phyloP scores from a whole-genome alignment of 257 asterid species.

The Gentiana dahurica region DNA sequence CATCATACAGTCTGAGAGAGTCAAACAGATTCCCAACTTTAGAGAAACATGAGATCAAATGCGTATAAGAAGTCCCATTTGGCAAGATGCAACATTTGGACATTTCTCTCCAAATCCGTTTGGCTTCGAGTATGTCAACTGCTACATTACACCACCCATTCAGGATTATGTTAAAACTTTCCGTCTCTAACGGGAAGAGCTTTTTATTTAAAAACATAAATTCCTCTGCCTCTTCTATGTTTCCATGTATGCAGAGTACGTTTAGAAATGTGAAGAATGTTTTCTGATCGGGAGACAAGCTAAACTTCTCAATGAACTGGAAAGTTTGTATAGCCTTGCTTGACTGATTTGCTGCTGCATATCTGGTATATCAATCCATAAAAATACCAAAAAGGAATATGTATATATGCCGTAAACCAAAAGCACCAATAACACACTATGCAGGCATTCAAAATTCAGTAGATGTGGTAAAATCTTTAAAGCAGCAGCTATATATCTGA shows the following conservation, averaged over 20 bases:
- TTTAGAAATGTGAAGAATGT: constrained; percentile 48
- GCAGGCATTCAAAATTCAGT: neutral
- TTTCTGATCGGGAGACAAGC: constrained; percentile 57
- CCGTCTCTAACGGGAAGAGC: constrained; percentile 71
- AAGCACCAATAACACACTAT: neutral
- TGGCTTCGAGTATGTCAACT: constrained; percentile 63
- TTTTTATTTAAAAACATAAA: constrained; percentile 66
- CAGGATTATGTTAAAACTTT: constrained; percentile 74
- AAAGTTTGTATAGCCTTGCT: constrained; percentile 70
- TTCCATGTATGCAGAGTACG: constrained; percentile 70
- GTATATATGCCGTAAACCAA: neutral
- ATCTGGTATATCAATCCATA: constrained; percentile 29
- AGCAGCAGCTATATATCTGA: no score
- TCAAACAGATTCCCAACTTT: constrained; percentile 61
- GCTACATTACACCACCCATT: constrained; percentile 75
- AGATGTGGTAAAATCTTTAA: neutral
- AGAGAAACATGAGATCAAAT: constrained; percentile 77
- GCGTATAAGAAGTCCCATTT: constrained; percentile 49
- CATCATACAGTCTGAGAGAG: constrained; percentile 72
- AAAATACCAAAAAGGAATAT: neutral
- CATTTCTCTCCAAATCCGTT: constrained; percentile 94
- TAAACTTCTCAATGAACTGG: constrained; percentile 67
- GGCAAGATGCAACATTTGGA: constrained; percentile 75
- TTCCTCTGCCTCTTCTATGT: constrained; percentile 90
- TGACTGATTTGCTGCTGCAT: constrained; percentile 53